phyloP scores from a whole-genome alignment of 306 rosid species.

The Cicer judaicum region DNA sequence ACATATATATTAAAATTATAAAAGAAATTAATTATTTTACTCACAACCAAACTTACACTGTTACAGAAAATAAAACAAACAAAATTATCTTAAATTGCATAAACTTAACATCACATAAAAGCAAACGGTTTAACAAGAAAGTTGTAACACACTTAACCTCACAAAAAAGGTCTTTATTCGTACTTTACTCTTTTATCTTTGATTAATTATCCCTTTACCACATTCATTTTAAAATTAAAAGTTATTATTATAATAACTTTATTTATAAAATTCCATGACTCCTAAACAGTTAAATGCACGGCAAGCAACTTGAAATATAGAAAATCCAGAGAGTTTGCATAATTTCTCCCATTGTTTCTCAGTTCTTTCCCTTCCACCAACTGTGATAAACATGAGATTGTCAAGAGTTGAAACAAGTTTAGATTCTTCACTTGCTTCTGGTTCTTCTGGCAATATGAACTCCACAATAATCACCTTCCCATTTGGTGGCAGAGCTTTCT shows the following conservation, averaged over 20 bases:
- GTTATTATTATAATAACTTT: background rate
- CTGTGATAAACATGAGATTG: slow-evolving; percentile 43
- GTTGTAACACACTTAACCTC: no score
- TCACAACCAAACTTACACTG: no score
- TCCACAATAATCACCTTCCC: slow-evolving; percentile 53
- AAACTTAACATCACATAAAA: no score
- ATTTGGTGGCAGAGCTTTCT: slow-evolving; percentile 41
- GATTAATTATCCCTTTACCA: no score
- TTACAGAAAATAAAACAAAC: no score
- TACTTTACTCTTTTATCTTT: no score
- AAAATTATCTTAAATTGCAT: no score
- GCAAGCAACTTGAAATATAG: slow-evolving; percentile 40
- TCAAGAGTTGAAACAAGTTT: slow-evolving; percentile 40
- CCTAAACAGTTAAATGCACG: slow-evolving; percentile 39
- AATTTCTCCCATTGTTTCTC: slow-evolving; percentile 34
- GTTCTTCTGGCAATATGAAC: slow-evolving; percentile 46
- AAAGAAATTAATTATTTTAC: no score
- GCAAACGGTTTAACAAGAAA: no score
- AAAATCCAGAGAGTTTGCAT: slow-evolving; percentile 41
- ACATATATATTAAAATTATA: no score
- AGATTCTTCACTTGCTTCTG: slow-evolving; percentile 23
- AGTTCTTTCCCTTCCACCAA: slow-evolving; percentile 54
- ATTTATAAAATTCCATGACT: slow-evolving; percentile 49
- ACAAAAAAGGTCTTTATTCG: no score
- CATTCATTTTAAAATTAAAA: no score